Evolutionary conservation across 257 asterid species (phyloP).

Genomic region (Rehmannia glutinosa): DNA sequence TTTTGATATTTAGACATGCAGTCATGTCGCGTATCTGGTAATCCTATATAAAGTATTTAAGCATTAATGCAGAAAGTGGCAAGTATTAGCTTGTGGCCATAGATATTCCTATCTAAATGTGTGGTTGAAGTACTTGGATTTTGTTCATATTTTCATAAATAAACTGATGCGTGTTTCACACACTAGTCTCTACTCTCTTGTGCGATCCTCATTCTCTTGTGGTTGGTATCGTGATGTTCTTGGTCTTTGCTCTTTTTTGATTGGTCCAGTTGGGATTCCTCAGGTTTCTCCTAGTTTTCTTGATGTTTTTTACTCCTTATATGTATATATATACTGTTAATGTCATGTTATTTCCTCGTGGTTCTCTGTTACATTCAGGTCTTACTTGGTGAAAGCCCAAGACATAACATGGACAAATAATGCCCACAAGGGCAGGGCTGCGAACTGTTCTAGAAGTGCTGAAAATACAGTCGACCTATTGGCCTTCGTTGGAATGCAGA

Average conservation of each 20-base stretch:
- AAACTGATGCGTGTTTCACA: too few relatives aligned
- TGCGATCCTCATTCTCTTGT: not conserved
- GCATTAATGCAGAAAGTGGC: not conserved
- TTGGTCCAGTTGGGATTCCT: not conserved
- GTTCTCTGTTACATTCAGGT: conserved; percentile 51
- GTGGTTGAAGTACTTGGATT: not conserved
- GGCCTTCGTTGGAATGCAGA: conserved; percentile 59
- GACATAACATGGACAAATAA: conserved; percentile 33
- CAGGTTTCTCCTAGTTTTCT: not conserved
- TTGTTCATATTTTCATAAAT: not conserved
- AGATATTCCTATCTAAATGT: not conserved
- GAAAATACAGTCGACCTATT: conserved; percentile 65
- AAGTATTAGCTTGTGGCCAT: not conserved
- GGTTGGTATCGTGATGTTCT: not conserved
- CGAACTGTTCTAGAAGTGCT: conserved; percentile 68
- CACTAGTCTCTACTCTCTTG: too few relatives aligned
- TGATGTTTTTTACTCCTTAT: not conserved
- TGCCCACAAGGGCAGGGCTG: conserved; percentile 72
- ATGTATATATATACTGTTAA: not conserved
- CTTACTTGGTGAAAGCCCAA: conserved; percentile 72
- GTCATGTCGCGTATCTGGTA: not conserved
- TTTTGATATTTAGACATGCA: not conserved
- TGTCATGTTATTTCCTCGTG: conserved; percentile 18
- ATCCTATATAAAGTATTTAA: not conserved
- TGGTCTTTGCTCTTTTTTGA: not conserved